These are phyloP conservation scores for Populus davidiana DNA, from an alignment of 345 rosid genomes.

Conservation along the genomic window DNA sequence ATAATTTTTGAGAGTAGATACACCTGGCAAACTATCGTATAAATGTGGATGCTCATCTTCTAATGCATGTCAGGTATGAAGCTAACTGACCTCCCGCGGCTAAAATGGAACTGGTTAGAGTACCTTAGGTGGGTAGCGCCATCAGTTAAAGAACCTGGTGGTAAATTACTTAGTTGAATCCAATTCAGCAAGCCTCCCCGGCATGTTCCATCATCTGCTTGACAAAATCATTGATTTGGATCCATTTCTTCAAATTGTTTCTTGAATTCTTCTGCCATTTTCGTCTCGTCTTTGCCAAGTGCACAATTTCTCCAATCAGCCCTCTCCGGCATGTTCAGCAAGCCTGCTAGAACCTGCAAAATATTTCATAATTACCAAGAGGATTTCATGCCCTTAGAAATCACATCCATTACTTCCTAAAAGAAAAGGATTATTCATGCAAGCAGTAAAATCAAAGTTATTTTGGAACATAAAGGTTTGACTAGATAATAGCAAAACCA, in stretches of 20 bases:
- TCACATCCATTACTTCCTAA: not conserved
- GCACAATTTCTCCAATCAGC: constrained; percentile 87
- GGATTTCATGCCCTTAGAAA: not conserved
- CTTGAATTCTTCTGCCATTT: constrained; percentile 61
- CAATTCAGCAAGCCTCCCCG: too few relatives aligned
- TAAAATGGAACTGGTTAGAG: not conserved
- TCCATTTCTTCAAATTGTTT: constrained; percentile 61
- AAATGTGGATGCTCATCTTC: not conserved
- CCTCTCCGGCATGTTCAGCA: constrained; percentile 69
- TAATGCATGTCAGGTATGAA: not conserved
- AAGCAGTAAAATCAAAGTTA: too few relatives aligned
- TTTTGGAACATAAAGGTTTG: too few relatives aligned
- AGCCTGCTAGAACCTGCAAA: constrained; percentile 82
- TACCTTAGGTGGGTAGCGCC: constrained; percentile 2
- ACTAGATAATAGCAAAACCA: not conserved
- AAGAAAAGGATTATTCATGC: not conserved
- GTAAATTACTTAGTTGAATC: too few relatives aligned
- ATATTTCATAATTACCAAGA: not conserved
- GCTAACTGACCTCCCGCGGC: not conserved
- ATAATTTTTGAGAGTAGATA: too few relatives aligned
- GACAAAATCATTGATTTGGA: constrained; percentile 42
- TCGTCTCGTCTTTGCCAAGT: constrained; percentile 59
- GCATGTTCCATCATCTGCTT: constrained; percentile 2
- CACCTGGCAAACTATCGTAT: not conserved
- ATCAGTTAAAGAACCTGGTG: not conserved